Evolutionary conservation across 345 rosid species (phyloP), one percentile per base, ranked within the genome.

Genomic region (Excoecaria agallocha): DNA sequence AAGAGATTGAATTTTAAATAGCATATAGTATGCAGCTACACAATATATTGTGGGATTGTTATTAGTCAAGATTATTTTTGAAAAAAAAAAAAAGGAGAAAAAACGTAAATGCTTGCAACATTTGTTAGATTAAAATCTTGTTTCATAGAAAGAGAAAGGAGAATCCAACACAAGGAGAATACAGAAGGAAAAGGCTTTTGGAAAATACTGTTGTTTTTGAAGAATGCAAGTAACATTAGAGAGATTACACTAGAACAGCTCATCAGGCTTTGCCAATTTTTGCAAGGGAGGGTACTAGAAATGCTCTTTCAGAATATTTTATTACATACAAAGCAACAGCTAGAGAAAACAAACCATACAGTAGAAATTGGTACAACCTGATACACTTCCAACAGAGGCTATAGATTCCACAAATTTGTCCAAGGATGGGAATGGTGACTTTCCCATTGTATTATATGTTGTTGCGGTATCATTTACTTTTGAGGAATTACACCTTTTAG

Each of bases 391-490:
- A 45, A 61, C 75, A 69, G 98, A 85, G 37, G 94, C 94, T 61
- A 90, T 80, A 20, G 89, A 89, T 80, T 87, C 93, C 70, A 95
- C 74, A 80, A 93, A 93, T 71, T 85, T 83, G 86, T 95, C 99
- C 85, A 95, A 77, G 50, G 69, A 79, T 9, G 93, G 96, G 82
- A 91, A 93, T 11, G 94, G 99, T 30, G 99, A 91, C 81, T 89
- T 91, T 37, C 93, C 91, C 77, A 58, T 82, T 4, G 74, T 73
- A 76, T 77, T 73, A 76, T 77, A 88, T 4, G 91, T 72, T 7
- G 78, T 72, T 54, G 97, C 77, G 66, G 83, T 68, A 68, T 82
- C 87, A 71, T 67, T 82, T 77, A 66, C 85, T 80, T 65, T 87
- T 76, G 76, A 64, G 54, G 73, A 74, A 49, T 55, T 58, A 70